Conservation (phyloP, 2,329 filamentous ascomycete species). For the Huntiella moniliformis region DNA sequence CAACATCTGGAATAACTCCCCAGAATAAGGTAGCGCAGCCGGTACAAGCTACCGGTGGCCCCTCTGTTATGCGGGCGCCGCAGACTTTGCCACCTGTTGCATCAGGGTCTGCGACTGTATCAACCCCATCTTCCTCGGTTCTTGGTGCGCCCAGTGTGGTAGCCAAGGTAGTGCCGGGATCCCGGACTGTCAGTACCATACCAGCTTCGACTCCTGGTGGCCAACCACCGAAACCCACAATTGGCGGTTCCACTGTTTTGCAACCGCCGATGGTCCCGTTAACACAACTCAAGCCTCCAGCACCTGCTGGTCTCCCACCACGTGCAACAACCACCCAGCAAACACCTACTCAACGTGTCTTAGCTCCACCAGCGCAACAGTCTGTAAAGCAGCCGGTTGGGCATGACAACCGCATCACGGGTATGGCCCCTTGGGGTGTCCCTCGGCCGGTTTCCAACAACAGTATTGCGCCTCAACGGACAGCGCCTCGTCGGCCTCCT, state of each 20-base stretch:
- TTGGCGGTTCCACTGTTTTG: constrained; percentile 1
- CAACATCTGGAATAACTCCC: no score
- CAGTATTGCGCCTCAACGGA: background rate
- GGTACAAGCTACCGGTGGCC: no score
- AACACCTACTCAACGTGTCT: background rate
- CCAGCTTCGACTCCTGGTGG: background rate
- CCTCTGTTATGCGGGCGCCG: no score
- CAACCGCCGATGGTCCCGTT: constrained; percentile 7
- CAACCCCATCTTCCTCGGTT: background rate
- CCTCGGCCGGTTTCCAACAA: constrained; percentile 1
- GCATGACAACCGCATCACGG: constrained; percentile 1
- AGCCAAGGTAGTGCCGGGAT: background rate
- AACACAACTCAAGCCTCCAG: constrained; percentile 5
- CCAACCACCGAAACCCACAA: background rate
- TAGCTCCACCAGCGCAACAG: background rate
- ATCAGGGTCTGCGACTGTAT: background rate
- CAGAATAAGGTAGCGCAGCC: no score
- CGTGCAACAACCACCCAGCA: background rate
- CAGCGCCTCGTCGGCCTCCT: background rate
- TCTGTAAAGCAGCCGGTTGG: background rate
- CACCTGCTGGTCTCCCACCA: constrained; percentile 7
- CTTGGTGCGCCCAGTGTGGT: background rate
- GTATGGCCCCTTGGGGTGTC: constrained; percentile 8
- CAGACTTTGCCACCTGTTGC: background rate
- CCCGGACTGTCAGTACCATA: background rate